Base-by-base conservation (phyloP, 768 basidiomycete species). In the Tulasnella sp. region DNA sequence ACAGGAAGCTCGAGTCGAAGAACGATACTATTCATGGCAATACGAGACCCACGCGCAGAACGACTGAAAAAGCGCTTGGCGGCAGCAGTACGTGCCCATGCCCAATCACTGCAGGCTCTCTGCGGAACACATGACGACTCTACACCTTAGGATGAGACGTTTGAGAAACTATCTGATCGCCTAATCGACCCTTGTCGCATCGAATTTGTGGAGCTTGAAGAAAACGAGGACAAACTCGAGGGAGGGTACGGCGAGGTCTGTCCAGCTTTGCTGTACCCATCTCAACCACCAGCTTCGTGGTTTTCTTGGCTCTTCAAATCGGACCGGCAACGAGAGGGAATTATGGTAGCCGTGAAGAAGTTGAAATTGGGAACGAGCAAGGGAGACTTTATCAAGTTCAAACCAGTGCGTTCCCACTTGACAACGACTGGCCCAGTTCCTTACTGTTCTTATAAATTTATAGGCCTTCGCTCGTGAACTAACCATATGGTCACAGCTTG, bases 381-480 rank as follows among this genome's bases (percentile, higher is more conserved):
- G n/a, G 54, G 24, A 22, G 54, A 54, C 54, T 54, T 54, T n/a
- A 54, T 1, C 2, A 54, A 12, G 54, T 54, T 54, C 54, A 54
- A 54, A n/a, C 54, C 54, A 11, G 54, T 54, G 22, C 54, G 46
- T 16, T 18, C 46, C 16, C 46, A 0, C 24, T 54, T n/a, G 24
- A 7, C 54, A 24, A 24, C 24, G 54, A 22, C 54, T n/a, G 5
- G n/a, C 11, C 11, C 46, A 18, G 4, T 46, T 16, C 18, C 46
- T 46, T n/a, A n/a, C 54, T 54, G 6, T n/a, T n/a, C 54, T n/a
- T 24, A 54, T 24, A 7, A 6, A 22, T n/a, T 4, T 11, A 7
- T 16, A 73, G 72, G 37, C 37, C 31, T 73, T 73, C 11, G 72
- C 72, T 44, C 72, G 72, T n/a, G 72, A 73, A 28, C 18, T 73